A percentile compares a stretch with the other conserved stretches of the same genome.
Conservation (phyloP, 108 stramenopile species). For the Ochromonas danica region DNA sequence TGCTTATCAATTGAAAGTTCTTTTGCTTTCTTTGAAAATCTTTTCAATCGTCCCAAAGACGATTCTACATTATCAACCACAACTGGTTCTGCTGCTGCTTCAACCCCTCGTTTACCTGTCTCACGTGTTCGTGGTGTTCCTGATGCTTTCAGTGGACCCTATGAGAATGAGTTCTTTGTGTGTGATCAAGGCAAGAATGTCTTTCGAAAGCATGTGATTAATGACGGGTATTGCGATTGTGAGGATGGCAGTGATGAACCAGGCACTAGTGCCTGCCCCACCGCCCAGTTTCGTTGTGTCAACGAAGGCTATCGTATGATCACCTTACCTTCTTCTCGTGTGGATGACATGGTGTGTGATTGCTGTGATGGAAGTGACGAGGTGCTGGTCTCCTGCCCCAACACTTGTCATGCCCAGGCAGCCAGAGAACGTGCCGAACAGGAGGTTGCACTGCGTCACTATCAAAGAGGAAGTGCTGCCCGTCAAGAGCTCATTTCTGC, state of each 20-base stretch:
- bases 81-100: too few relatives aligned
- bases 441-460: not conserved
- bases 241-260: conserved; percentile 45
- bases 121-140: not conserved
- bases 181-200: conserved; percentile 24
- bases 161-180: not conserved
- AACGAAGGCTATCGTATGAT: conserved; percentile 31
- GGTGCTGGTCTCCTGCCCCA: conserved; percentile 24
- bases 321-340: conserved; percentile 48
- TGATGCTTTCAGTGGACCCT: not conserved
- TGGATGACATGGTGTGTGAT: conserved; percentile 61
- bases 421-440: not conserved
- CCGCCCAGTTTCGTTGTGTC: conserved; percentile 38
- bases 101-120: too few relatives aligned
- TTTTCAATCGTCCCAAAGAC: too few relatives aligned
- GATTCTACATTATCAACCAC: too few relatives aligned
- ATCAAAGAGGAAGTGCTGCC: not conserved
- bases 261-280: conserved; percentile 38
- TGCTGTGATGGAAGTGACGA: conserved; percentile 65
- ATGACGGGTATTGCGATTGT: conserved; percentile 54
- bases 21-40: too few relatives aligned
- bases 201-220: conserved; percentile 11
- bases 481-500: not conserved
- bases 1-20: too few relatives aligned
- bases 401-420: conserved; percentile 34